phyloP scores from a whole-genome alignment of 2,329 filamentous ascomycete species.

The Fusarium sp. region DNA sequence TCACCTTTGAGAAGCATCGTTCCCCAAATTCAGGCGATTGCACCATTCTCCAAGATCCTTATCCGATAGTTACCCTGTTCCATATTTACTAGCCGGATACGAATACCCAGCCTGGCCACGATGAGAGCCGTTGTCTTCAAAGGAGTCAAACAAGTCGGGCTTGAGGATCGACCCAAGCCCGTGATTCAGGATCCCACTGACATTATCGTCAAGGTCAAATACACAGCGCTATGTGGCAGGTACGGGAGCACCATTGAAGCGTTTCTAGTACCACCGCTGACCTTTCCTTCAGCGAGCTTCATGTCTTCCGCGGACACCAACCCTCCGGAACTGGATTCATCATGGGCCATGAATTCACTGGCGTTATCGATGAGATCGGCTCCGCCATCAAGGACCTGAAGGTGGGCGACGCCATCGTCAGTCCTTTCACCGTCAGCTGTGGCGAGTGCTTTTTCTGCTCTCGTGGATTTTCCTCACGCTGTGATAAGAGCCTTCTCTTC shows the following conservation, averaged over 20 bases:
- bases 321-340: constrained; percentile 70
- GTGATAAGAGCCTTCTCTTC: constrained; percentile 21
- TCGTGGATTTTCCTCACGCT: constrained; percentile 19
- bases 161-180: constrained; percentile 21
- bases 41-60: not conserved
- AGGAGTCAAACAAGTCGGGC: not conserved
- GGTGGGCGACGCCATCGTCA: constrained; percentile 12
- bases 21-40: not conserved
- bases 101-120: not conserved
- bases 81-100: not conserved
- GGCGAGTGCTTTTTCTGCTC: constrained; percentile 33
- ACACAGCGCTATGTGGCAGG: constrained; percentile 32
- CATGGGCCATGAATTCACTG: constrained; percentile 87
- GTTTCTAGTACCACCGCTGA: not conserved
- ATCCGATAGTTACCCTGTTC: not conserved
- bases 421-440: constrained; percentile 33
- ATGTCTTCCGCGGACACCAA: constrained; percentile 85
- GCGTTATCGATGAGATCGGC: constrained; percentile 76
- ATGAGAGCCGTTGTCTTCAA: constrained; percentile 34
- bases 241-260: not conserved
- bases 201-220: constrained; percentile 22
- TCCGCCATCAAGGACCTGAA: constrained; percentile 52
- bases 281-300: constrained; percentile 66
- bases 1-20: not conserved
- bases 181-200: constrained; percentile 1